Percentiles rank a stretch among this genome's conserved stretches.
Conservation (phyloP, 2,329 filamentous ascomycete species). For the Juglanconis oblonga region DNA sequence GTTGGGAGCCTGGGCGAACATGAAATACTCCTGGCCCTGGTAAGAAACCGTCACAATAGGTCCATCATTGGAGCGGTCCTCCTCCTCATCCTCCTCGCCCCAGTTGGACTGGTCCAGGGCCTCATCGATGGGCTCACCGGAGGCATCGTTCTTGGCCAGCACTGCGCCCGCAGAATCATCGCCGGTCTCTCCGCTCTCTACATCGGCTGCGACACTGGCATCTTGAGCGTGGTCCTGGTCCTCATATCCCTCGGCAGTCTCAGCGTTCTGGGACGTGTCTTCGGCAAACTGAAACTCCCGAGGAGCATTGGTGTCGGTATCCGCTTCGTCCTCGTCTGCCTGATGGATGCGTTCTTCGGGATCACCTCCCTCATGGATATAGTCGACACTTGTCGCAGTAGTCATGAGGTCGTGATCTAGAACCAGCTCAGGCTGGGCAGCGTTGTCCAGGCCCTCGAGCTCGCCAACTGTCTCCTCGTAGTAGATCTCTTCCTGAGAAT, state of each 20-base stretch:
- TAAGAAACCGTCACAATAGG: slow-evolving; percentile 31
- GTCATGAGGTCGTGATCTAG: slow-evolving; percentile 8
- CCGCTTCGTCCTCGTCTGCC: slow-evolving; percentile 8
- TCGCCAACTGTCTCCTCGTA: slow-evolving; percentile 26
- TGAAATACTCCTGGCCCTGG: slow-evolving; percentile 29
- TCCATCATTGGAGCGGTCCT: slow-evolving; percentile 13
- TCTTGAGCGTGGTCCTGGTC: slow-evolving; percentile 15
- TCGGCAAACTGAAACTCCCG: neutral
- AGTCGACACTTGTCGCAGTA: slow-evolving; percentile 1
- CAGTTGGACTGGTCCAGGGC: neutral
- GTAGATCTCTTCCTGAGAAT: slow-evolving; percentile 33
- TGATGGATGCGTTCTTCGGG: neutral
- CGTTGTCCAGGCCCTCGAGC: slow-evolving; percentile 18
- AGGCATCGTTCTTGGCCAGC: neutral
- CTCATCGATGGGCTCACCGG: slow-evolving; percentile 4
- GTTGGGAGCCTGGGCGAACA: slow-evolving; percentile 31
- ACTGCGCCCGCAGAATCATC: neutral
- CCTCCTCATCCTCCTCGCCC: slow-evolving; percentile 13
- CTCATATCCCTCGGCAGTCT: neutral
- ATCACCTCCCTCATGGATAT: neutral
- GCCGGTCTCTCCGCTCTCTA: neutral
- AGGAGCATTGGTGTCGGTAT: slow-evolving; percentile 5
- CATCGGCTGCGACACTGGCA: slow-evolving; percentile 11
- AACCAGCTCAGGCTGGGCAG: slow-evolving; percentile 11
- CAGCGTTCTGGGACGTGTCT: slow-evolving; percentile 10